phyloP scores from a whole-genome alignment of 768 basidiomycete species.

The Suillus sp. region DNA sequence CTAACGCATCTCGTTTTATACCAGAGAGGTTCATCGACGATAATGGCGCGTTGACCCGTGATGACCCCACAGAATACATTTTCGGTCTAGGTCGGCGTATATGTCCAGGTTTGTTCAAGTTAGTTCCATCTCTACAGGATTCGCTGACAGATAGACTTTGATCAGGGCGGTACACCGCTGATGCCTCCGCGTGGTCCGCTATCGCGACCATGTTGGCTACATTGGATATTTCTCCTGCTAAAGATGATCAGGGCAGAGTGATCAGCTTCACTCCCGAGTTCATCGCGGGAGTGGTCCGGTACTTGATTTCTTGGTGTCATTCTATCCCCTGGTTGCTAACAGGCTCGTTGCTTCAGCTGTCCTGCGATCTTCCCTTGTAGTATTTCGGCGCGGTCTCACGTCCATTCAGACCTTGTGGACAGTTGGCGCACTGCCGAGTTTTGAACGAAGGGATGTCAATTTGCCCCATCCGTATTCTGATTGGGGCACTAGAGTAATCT shows the following conservation, averaged over 20 bases:
- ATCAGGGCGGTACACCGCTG: conserved; percentile 26
- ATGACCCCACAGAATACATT: conserved; percentile 13
- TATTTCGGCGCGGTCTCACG: not conserved
- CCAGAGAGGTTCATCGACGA: conserved; percentile 19
- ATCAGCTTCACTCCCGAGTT: conserved; percentile 9
- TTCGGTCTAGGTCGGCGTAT: conserved; percentile 16
- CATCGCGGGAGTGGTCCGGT: not conserved
- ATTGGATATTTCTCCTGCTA: not conserved
- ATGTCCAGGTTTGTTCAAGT: conserved; percentile 7
- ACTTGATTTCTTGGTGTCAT: not conserved
- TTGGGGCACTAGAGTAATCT: not conserved
- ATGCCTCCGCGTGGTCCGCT: conserved; percentile 24
- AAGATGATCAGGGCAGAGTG: conserved; percentile 10
- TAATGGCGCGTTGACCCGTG: conserved; percentile 14
- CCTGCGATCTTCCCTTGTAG: conserved; percentile 2
- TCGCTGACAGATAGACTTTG: not conserved
- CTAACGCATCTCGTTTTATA: conserved; percentile 14
- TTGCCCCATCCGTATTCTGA: not conserved
- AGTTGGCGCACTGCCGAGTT: not conserved
- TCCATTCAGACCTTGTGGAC: not conserved
- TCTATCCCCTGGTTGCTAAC: not conserved
- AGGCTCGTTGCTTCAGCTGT: not conserved
- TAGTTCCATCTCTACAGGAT: not conserved
- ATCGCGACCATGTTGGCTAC: conserved; percentile 21
- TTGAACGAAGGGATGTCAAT: not conserved